These are phyloP conservation scores for Mycosphaerelloides madeirae DNA, from an alignment of 2,329 filamentous ascomycete species.

Conservation along the genomic window DNA sequence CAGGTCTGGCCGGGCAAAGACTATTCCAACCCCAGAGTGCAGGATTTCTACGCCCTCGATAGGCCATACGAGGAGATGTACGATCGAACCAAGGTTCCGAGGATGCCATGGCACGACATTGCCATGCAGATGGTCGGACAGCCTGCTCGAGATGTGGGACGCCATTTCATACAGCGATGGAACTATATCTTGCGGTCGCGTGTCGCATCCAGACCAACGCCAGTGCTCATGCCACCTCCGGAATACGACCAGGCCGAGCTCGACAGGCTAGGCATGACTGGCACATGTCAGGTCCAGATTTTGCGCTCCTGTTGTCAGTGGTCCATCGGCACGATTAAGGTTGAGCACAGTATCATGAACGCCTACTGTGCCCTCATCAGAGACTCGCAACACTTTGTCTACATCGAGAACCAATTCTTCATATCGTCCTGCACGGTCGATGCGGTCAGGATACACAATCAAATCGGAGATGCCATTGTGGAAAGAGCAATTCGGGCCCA, in stretches of 20 bases:
- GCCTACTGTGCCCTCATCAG: slow-evolving; percentile 94
- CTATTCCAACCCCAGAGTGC: slow-evolving; percentile 92
- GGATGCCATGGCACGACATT: slow-evolving; percentile 99
- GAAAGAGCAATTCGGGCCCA: slow-evolving; percentile 83
- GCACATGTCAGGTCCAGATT: slow-evolving; percentile 95
- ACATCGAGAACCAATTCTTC: slow-evolving; percentile 99
- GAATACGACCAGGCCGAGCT: slow-evolving; percentile 85
- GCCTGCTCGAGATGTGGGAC: slow-evolving; percentile 85
- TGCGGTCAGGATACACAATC: slow-evolving; percentile 81
- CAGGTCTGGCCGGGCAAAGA: slow-evolving; percentile 97
- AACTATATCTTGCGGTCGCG: slow-evolving; percentile 92
- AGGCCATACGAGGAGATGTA: slow-evolving; percentile 99
- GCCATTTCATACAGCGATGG: slow-evolving; percentile 97
- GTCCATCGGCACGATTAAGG: slow-evolving; percentile 84
- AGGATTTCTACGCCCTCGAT: slow-evolving; percentile 89
- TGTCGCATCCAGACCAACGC: slow-evolving; percentile 87
- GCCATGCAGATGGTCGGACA: slow-evolving; percentile 97
- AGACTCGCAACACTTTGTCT: slow-evolving; percentile 92
- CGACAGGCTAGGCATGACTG: slow-evolving; percentile 79
- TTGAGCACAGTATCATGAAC: slow-evolving; percentile 91
- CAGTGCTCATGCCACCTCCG: slow-evolving; percentile 86
- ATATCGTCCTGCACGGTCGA: slow-evolving; percentile 88
- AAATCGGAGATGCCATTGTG: slow-evolving; percentile 89
- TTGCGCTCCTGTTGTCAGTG: slow-evolving; percentile 83
- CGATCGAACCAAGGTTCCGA: slow-evolving; percentile 76